A percentile compares a stretch with the other conserved stretches of the same genome.
Evolutionary conservation across 345 rosid species (phyloP).

Genomic region (Salix udensis): DNA sequence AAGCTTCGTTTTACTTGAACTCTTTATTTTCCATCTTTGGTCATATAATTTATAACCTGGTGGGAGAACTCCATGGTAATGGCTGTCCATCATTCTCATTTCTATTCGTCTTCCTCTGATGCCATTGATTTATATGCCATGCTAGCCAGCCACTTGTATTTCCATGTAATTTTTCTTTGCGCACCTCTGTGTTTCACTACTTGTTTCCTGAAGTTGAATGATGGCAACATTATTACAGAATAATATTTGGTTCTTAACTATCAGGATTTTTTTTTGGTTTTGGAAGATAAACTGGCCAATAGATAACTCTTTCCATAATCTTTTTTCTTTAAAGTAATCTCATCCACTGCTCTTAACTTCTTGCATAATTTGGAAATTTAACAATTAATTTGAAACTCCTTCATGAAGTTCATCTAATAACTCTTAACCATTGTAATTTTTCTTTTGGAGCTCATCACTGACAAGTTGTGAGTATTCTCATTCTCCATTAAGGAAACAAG

Average conservation of each 20-base stretch:
- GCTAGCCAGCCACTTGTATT: not conserved
- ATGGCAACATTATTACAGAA: not conserved
- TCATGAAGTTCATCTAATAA: not conserved
- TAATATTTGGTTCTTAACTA: not conserved
- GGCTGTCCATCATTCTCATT: not conserved
- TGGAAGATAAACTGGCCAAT: not conserved
- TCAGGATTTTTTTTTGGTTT: not conserved
- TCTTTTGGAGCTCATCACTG: not conserved
- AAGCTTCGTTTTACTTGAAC: not conserved
- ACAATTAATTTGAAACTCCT: not conserved
- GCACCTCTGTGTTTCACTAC: not conserved
- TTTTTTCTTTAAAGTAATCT: not conserved
- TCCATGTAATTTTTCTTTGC: not conserved
- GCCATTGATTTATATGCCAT: not conserved
- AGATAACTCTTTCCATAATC: not conserved
- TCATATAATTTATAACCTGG: not conserved
- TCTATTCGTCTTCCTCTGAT: not conserved
- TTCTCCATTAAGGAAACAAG: not conserved
- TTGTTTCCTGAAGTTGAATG: not conserved
- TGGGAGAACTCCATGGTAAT: slow-evolving; percentile 7
- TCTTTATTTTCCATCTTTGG: not conserved
- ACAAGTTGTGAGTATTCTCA: not conserved
- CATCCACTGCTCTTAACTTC: not conserved
- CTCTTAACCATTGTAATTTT: not conserved
- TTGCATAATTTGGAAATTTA: not conserved